Base-by-base conservation (phyloP, 331 rosid species). In the Rosa hybrid region DNA sequence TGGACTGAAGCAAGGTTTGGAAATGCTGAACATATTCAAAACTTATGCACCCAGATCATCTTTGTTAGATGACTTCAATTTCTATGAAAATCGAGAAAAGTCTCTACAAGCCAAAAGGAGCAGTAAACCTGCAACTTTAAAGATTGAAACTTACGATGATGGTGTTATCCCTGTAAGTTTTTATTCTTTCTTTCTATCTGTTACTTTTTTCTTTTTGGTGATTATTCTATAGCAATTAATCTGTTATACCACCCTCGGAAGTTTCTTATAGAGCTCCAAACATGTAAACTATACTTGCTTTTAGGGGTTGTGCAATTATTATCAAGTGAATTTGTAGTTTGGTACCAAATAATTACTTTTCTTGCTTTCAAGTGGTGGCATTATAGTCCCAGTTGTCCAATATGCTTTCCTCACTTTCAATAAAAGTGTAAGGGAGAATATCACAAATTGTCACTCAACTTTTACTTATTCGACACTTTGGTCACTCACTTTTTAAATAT, bases 1-100 rank as follows among this genome's bases (percentile, higher is more conserved):
- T 82, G 92, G 85, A 25, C 76, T 92, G 41, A 86, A 92, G 86
- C 90, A 92, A 77, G 98, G 98, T 27, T 7, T 88, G 80, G 88
- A 90, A 83, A 86, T 94, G 96, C 87, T 94, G 84, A 85, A 81
- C 13, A 92, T 92, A 80, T 94, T 94, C 65, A 94, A 89, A 86
- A 80, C 83, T 69, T 92, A 87, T 80, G 39, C 76, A 1, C 84
- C 87, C 8, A 87, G 77, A 81, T 80, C 90, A 38, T 87, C 91
- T 17, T 78, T 94, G 83, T 68, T 94, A 59, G 98, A 94, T 81
- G 98, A 92, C 84, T 94, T 84, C 82, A 84, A 76, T 50, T 94
- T 89, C 83, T 94, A 94, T 41, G 94, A 88, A 48, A 83, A 67
- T 60, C 88, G 94, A 73, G 94, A 88, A 63, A 88, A 84, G 84